Evolutionary conservation across 2,329 filamentous ascomycete genomes (phyloP).

Genomic region (Alternaria triticina): DNA sequence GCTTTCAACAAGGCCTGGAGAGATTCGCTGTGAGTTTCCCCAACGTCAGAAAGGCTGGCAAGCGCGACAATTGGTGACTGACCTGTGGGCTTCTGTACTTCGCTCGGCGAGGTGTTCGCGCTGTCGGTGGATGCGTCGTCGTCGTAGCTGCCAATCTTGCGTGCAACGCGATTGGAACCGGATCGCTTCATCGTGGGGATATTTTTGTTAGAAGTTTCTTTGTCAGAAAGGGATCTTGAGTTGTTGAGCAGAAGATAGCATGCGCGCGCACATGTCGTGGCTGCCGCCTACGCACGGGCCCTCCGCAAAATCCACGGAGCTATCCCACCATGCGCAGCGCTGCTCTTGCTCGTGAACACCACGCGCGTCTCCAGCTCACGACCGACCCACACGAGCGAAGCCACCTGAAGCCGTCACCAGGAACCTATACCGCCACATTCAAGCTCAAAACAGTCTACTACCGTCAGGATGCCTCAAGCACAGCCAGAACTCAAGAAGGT

Average conservation of each 20-base stretch:
- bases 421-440: neutral
- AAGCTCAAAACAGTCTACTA: constrained; percentile 4
- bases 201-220: neutral
- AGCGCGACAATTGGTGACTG: constrained; percentile 34
- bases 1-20: constrained; percentile 11
- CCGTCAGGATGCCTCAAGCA: constrained; percentile 87
- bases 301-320: constrained; percentile 30
- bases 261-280: constrained; percentile 18
- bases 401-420: neutral
- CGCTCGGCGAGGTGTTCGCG: constrained; percentile 38
- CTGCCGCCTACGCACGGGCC: constrained; percentile 16
- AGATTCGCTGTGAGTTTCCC: constrained; percentile 13
- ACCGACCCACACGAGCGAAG: constrained; percentile 8
- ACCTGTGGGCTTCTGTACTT: constrained; percentile 50
- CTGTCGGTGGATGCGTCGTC: constrained; percentile 51
- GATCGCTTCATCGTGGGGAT: constrained; percentile 60
- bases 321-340: constrained; percentile 18
- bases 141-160: constrained; percentile 77
- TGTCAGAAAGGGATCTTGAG: neutral
- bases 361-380: constrained; percentile 12
- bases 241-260: neutral
- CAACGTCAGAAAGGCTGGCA: constrained; percentile 32
- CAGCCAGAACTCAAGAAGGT: constrained; percentile 99
- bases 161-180: constrained; percentile 70
- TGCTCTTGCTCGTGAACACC: constrained; percentile 18